These are phyloP conservation scores for Dalechampia spathulata DNA, from an alignment of 441 rosid genomes.

Conservation along the genomic window DNA sequence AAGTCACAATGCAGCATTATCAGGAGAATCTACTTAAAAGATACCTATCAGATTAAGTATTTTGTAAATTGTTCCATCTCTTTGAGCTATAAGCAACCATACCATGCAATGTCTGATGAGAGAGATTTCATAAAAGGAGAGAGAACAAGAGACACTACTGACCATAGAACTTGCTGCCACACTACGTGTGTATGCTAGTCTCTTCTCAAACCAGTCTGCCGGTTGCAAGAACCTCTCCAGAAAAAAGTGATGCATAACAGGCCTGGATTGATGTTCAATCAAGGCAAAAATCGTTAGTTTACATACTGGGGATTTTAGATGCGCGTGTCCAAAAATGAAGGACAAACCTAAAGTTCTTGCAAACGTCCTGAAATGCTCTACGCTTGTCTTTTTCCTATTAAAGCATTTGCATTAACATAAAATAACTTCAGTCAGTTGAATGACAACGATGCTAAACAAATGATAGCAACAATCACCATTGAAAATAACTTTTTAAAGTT, in stretches of 20 bases:
- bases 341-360: conserved; percentile 81
- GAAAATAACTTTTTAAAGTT: neutral
- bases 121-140: neutral
- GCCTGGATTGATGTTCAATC: conserved; percentile 47
- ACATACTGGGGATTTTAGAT: conserved; percentile 4
- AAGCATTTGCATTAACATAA: conserved; percentile 5
- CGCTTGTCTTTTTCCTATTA: conserved; percentile 82
- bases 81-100: neutral
- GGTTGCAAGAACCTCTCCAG: conserved; percentile 88
- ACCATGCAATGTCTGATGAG: neutral
- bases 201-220: conserved; percentile 98
- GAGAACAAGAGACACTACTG: too few species aligned
- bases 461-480: neutral
- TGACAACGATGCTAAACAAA: neutral
- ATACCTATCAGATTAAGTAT: neutral
- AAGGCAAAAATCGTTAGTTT: conserved; percentile 15
- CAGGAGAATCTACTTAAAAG: neutral
- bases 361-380: conserved; percentile 75
- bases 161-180: conserved; percentile 98
- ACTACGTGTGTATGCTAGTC: conserved; percentile 95
- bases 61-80: neutral
- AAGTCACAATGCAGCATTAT: neutral
- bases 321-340: conserved; percentile 11
- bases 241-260: conserved; percentile 96
- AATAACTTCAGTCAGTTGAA: neutral